Percentiles rank a stretch among this genome's conserved stretches.
These are phyloP conservation scores for Cryptomeria japonica DNA, from an alignment of 75 land plant species.

Conservation along the genomic window DNA sequence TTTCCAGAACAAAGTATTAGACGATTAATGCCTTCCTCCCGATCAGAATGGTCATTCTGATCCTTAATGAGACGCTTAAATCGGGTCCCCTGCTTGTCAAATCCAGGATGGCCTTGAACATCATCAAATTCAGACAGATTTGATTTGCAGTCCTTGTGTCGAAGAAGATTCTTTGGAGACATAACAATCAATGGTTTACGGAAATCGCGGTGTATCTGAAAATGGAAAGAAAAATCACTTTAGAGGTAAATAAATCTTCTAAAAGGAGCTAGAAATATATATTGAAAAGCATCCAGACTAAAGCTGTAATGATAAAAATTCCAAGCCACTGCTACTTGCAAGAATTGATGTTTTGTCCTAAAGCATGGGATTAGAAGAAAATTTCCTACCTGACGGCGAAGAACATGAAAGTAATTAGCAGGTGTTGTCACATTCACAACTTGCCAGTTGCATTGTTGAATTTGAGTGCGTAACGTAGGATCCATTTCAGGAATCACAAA, in stretches of 20 bases:
- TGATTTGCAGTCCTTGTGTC: slow-evolving; percentile 76
- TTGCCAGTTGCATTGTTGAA: slow-evolving; percentile 55
- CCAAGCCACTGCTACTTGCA: background rate
- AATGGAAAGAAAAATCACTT: background rate
- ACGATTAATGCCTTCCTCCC: slow-evolving; percentile 64
- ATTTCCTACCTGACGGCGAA: slow-evolving; percentile 72
- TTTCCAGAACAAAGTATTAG: slow-evolving; percentile 83
- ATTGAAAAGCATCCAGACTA: background rate
- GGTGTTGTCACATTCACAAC: slow-evolving; percentile 50
- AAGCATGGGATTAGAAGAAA: background rate
- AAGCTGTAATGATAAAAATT: background rate
- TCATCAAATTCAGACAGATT: slow-evolving; percentile 86
- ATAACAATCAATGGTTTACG: slow-evolving; percentile 89
- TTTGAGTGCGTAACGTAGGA: slow-evolving; percentile 57
- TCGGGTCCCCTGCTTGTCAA: slow-evolving; percentile 93
- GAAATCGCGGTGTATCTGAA: slow-evolving; percentile 78
- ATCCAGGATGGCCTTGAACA: slow-evolving; percentile 81
- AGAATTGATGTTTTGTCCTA: background rate
- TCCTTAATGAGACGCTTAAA: slow-evolving; percentile 91
- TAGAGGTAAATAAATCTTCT: background rate
- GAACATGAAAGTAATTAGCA: slow-evolving; percentile 84
- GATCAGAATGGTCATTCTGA: slow-evolving; percentile 58
- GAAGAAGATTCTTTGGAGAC: slow-evolving; percentile 84
- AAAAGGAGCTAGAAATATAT: background rate
- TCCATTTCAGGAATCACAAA: slow-evolving; percentile 82